These are phyloP conservation scores for Alisma plantagoaquatica DNA, from an alignment of 106 monocot genomes.

Conservation along the genomic window DNA sequence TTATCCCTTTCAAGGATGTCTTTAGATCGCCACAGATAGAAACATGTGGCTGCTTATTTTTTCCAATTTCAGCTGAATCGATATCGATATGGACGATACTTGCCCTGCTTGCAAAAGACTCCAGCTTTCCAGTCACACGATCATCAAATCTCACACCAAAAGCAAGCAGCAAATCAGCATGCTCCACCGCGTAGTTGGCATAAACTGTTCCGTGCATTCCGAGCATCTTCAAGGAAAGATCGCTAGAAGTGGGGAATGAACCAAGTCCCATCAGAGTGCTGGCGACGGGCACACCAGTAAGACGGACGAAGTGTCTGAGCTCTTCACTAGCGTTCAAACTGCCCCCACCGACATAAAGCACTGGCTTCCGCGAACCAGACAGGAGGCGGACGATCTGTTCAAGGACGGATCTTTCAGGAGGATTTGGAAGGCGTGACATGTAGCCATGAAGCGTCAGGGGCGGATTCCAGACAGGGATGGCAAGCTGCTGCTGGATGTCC, in stretches of 20 bases:
- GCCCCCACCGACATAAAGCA: slow-evolving; percentile 81
- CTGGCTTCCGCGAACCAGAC: slow-evolving; percentile 46
- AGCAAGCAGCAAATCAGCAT: slow-evolving; percentile 68
- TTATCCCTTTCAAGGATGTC: slow-evolving; percentile 48
- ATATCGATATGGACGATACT: slow-evolving; percentile 95
- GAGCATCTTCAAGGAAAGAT: slow-evolving; percentile 68
- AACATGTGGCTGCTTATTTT: slow-evolving; percentile 89
- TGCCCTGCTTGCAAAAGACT: slow-evolving; percentile 78
- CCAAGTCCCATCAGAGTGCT: slow-evolving; percentile 94
- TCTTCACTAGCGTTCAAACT: slow-evolving; percentile 49
- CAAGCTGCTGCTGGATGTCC: too few relatives aligned
- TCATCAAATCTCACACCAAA: slow-evolving; percentile 95
- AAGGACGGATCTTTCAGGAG: slow-evolving; percentile 24
- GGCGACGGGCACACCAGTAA: slow-evolving; percentile 71
- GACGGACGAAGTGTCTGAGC: slow-evolving; percentile 46
- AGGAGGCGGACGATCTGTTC: slow-evolving; percentile 60
- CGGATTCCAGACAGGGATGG: too few relatives aligned
- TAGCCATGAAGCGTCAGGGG: too few relatives aligned
- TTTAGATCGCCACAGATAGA: slow-evolving; percentile 82
- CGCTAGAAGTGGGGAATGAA: slow-evolving; percentile 32
- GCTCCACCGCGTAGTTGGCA: slow-evolving; percentile 77
- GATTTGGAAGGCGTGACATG: slow-evolving; percentile 56
- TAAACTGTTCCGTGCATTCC: slow-evolving; percentile 93
- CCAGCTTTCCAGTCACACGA: slow-evolving; percentile 80
- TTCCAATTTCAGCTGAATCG: slow-evolving; percentile 92